Conservation (phyloP, 1,284 basidiomycete species). For the Naganishia liquefaciens region DNA sequence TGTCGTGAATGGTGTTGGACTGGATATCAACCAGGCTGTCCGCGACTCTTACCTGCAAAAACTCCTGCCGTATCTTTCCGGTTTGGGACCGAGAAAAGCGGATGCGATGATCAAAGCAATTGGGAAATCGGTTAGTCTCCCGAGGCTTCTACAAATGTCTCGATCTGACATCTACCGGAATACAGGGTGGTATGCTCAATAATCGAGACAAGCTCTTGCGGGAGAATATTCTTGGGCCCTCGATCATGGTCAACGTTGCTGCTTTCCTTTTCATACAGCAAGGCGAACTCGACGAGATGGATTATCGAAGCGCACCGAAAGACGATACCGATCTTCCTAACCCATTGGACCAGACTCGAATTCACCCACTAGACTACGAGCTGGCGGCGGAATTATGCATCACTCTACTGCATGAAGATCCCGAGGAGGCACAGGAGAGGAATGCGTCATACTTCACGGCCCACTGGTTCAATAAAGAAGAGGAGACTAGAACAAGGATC, state of each 20-base stretch:
- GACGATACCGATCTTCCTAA: constrained; percentile 66
- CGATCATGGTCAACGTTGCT: constrained; percentile 85
- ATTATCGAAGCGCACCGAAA: constrained; percentile 32
- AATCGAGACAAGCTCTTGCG: constrained; percentile 85
- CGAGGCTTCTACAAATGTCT: neutral
- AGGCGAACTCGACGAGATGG: constrained; percentile 53
- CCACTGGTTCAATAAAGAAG: constrained; percentile 42
- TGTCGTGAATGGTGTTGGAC: constrained; percentile 85
- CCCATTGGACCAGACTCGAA: constrained; percentile 90
- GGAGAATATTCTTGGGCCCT: constrained; percentile 73
- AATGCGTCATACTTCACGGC: constrained; percentile 65
- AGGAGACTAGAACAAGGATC: constrained; percentile 78
- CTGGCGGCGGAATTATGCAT: constrained; percentile 98
- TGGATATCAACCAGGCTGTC: constrained; percentile 91
- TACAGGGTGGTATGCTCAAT: constrained; percentile 74
- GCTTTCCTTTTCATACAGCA: constrained; percentile 86
- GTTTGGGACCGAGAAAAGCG: constrained; percentile 93
- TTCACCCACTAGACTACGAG: constrained; percentile 98
- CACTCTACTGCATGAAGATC: constrained; percentile 91
- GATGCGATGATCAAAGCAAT: constrained; percentile 82
- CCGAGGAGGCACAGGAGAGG: constrained; percentile 87
- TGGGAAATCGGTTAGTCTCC: constrained; percentile 62
- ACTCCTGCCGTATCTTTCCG: constrained; percentile 86
- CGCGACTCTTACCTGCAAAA: constrained; percentile 83
- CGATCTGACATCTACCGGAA: constrained; percentile 24